Evolutionary conservation across 148 eudicot genomes (phyloP).

Genomic region (Fagopyrum homotropicum): DNA sequence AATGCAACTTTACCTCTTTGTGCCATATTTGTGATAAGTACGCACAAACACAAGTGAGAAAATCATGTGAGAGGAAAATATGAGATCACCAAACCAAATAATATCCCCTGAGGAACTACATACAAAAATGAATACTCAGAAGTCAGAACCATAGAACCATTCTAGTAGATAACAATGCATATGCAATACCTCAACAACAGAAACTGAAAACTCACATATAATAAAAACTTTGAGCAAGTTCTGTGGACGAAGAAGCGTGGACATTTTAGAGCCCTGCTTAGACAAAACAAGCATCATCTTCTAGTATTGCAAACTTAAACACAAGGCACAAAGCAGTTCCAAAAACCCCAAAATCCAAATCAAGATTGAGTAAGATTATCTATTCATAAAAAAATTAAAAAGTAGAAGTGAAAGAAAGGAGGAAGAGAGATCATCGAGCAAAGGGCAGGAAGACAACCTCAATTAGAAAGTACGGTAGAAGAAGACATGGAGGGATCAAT

Average conservation of each 20-base stretch:
- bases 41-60: too few species aligned
- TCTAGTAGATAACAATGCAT: background rate
- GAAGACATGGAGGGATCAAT: too few species aligned
- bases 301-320: background rate
- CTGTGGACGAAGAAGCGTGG: slow-evolving; percentile 22
- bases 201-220: slow-evolving; percentile 37
- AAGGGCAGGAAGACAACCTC: too few species aligned
- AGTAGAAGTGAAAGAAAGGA: too few species aligned
- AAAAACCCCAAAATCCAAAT: background rate
- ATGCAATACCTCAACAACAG: background rate
- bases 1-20: too few species aligned
- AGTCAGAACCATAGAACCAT: slow-evolving; percentile 10
- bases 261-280: slow-evolving; percentile 66
- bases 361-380: too few species aligned
- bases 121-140: too few species aligned
- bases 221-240: slow-evolving; percentile 48
- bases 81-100: slow-evolving; percentile 57
- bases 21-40: too few species aligned
- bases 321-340: background rate
- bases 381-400: too few species aligned
- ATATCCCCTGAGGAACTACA: slow-evolving; percentile 86
- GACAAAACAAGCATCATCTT: background rate
- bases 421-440: too few species aligned
- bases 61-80: too few species aligned
- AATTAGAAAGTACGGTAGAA: too few species aligned